A percentile compares a stretch with the other conserved stretches of the same genome.
These are phyloP conservation scores for Fagopyrum tataricum DNA, from an alignment of 148 eudicot genomes.

Conservation along the genomic window DNA sequence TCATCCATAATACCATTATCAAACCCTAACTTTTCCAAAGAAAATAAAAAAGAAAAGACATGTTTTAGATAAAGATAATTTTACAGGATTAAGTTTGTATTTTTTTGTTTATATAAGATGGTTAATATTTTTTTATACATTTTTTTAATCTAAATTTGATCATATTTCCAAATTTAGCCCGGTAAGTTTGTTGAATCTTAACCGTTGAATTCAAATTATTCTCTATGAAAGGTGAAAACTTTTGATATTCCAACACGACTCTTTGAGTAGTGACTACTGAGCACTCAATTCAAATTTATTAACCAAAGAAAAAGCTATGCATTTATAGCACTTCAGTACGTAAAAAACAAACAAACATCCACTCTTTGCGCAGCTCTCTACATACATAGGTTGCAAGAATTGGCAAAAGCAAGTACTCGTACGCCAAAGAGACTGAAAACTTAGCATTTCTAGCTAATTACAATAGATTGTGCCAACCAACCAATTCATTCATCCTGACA, in stretches of 20 bases:
- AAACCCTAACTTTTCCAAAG: too few relatives aligned
- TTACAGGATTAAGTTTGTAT: too few relatives aligned
- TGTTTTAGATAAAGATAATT: too few relatives aligned
- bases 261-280: background rate
- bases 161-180: too few relatives aligned
- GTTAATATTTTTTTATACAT: too few relatives aligned
- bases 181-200: background rate
- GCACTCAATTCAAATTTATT: background rate
- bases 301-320: background rate
- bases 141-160: too few relatives aligned
- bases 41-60: too few relatives aligned
- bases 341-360: background rate
- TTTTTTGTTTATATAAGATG: too few relatives aligned
- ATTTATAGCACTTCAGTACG: background rate
- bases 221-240: too few relatives aligned
- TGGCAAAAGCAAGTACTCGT: constrained; percentile 1
- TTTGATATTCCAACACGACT: too few relatives aligned
- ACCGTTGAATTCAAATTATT: background rate
- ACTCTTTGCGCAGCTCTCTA: background rate
- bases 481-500: background rate
- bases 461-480: background rate
- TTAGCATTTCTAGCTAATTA: background rate
- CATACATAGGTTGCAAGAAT: background rate
- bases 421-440: background rate
- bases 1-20: too few relatives aligned